Percentiles rank a stretch among this genome's conserved stretches.
phyloP scores from a whole-genome alignment of 495 filamentous ascomycete species.

The Penicillium odoratum region DNA sequence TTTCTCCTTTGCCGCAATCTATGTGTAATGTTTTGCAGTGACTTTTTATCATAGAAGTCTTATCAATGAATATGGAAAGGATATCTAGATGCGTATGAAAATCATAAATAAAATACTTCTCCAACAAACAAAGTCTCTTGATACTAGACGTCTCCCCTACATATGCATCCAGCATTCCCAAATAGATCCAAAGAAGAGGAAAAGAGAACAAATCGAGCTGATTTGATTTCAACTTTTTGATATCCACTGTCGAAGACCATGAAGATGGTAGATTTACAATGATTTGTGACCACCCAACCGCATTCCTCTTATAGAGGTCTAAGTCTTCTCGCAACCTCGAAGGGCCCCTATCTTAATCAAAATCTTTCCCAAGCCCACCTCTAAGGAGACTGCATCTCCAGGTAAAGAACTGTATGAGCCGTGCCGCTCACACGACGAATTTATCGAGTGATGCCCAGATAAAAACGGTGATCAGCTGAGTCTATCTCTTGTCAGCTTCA shows the following conservation, averaged over 20 bases:
- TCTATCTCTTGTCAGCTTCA: neutral
- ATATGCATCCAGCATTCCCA: neutral
- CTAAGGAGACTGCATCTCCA: neutral
- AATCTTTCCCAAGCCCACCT: neutral
- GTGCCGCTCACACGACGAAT: neutral
- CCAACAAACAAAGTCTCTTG: neutral
- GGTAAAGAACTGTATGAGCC: neutral
- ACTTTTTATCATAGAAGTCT: neutral
- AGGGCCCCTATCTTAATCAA: neutral
- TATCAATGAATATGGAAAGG: neutral
- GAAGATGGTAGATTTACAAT: too few relatives aligned
- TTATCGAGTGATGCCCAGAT: neutral
- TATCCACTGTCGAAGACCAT: too few relatives aligned
- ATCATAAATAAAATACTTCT: neutral
- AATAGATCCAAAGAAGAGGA: neutral
- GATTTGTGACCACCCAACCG: too few relatives aligned
- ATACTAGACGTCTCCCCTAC: neutral
- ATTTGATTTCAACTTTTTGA: too few relatives aligned
- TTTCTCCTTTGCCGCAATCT: neutral
- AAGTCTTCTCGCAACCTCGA: too few relatives aligned
- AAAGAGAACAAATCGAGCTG: neutral
- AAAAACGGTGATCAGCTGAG: neutral
- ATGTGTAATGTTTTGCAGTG: neutral
- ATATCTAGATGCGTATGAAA: neutral
- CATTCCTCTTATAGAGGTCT: too few relatives aligned